Percentiles rank a stretch among this genome's conserved stretches.
phyloP scores from a whole-genome alignment of 2,329 filamentous ascomycete genomes.

The Fusarium xylarioides region DNA sequence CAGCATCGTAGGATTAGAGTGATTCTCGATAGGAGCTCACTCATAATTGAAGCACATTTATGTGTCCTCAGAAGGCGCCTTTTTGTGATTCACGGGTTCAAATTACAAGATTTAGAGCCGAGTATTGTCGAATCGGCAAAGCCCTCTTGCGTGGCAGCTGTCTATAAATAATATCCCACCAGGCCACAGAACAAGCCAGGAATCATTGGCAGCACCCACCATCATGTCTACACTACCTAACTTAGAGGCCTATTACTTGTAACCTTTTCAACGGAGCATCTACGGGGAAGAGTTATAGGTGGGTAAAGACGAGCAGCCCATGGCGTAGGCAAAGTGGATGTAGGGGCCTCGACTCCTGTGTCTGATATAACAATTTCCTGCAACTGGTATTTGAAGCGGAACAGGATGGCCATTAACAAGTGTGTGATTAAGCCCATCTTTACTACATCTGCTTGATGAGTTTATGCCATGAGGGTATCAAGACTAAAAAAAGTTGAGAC shows the following conservation, averaged over 20 bases:
- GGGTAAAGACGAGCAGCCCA: background rate
- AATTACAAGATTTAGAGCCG: background rate
- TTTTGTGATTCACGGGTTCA: background rate
- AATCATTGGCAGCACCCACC: background rate
- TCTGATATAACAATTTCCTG: background rate
- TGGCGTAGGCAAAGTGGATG: background rate
- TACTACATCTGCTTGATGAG: background rate
- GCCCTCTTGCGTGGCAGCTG: background rate
- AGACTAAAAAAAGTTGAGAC: background rate
- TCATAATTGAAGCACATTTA: conserved; percentile 6
- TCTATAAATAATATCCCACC: background rate
- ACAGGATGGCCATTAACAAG: background rate
- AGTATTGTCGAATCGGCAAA: background rate
- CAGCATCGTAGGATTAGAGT: background rate
- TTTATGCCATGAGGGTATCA: background rate
- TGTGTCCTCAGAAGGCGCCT: background rate
- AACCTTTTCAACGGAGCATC: background rate
- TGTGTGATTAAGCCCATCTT: background rate
- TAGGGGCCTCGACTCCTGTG: background rate
- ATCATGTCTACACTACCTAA: background rate
- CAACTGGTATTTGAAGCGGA: background rate
- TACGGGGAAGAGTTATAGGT: background rate
- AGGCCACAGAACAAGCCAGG: background rate
- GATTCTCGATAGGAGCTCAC: background rate
- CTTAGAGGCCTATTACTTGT: background rate